Conservation (phyloP, 139 green algal species). For the Asterochloris erici region DNA sequence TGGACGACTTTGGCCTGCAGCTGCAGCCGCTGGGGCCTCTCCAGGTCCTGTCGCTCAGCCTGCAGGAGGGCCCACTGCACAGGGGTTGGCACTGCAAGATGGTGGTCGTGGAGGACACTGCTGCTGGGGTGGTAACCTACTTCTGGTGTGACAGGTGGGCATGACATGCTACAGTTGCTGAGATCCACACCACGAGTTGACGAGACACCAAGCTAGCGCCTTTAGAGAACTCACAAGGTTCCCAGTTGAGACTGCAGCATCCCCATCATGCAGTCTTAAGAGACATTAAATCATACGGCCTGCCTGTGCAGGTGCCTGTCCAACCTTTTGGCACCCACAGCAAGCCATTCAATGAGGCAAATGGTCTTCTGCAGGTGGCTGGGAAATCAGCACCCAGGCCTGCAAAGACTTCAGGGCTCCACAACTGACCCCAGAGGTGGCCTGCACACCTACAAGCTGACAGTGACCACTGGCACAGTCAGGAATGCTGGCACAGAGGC, state of each 20-base stretch:
- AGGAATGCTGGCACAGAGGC: constrained; percentile 54
- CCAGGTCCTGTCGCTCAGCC: neutral
- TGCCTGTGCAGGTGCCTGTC: no score
- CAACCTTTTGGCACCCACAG: neutral
- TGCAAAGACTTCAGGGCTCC: neutral
- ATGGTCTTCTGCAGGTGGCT: neutral
- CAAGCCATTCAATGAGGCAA: neutral
- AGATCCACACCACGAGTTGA: neutral
- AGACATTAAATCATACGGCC: no score
- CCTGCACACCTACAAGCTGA: constrained; percentile 1
- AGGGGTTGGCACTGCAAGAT: constrained; percentile 19
- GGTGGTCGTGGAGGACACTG: constrained; percentile 24
- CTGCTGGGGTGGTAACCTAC: neutral
- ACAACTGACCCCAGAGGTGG: neutral
- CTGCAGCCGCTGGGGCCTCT: neutral
- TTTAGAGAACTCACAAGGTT: no score
- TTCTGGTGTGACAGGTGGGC: constrained; percentile 13
- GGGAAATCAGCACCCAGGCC: neutral
- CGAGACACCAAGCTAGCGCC: no score
- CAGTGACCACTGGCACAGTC: constrained; percentile 31
- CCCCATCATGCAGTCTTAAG: neutral
- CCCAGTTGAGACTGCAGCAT: neutral
- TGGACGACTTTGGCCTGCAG: neutral
- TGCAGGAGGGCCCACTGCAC: neutral
- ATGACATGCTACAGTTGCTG: constrained; percentile 1